A percentile compares a stretch with the other conserved stretches of the same genome.
These are phyloP conservation scores for Cladochytrium replicatum DNA, from an alignment of 192 early-diverging fungal genomes.

Conservation along the genomic window DNA sequence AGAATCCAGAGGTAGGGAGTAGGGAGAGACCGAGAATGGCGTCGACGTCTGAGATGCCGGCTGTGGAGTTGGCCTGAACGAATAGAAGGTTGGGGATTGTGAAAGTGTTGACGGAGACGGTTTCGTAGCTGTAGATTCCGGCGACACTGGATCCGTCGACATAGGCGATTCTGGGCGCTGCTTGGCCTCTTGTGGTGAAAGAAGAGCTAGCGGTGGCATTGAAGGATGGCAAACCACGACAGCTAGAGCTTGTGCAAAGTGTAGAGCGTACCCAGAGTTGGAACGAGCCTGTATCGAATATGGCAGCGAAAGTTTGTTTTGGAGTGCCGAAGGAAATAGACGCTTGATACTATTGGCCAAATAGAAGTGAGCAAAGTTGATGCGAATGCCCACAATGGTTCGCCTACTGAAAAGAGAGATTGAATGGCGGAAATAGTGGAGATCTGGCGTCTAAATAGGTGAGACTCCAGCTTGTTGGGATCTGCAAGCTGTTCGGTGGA, in stretches of 20 bases:
- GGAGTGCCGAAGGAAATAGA: constrained; percentile 28
- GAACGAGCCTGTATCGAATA: constrained; percentile 37
- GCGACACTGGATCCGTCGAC: constrained; percentile 23
- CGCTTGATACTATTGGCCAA: constrained; percentile 21
- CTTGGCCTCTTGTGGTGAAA: constrained; percentile 3
- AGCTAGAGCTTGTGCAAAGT: constrained; percentile 7
- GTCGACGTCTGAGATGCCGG: constrained; percentile 8
- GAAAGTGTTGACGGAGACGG: constrained; percentile 12
- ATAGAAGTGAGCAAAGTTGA: too few species aligned
- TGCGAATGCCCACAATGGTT: too few species aligned
- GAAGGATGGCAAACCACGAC: constrained; percentile 15
- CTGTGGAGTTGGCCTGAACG: constrained; percentile 11
- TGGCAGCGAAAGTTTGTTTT: constrained; percentile 15
- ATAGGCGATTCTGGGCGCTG: constrained; percentile 19
- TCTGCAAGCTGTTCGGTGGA: too few species aligned
- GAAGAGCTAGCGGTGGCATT: constrained; percentile 16
- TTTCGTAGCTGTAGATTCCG: constrained; percentile 19
- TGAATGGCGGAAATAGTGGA: too few species aligned
- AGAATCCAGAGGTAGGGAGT: background rate
- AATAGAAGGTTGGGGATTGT: constrained; percentile 16
- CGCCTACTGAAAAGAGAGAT: too few species aligned
- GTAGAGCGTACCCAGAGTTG: constrained; percentile 29
- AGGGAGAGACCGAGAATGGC: constrained; percentile 31
- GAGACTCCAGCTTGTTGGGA: too few species aligned
- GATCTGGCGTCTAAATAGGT: too few species aligned